Base-by-base conservation (phyloP, 176 grass and related monocot species). In the Pontederia paniculata region DNA sequence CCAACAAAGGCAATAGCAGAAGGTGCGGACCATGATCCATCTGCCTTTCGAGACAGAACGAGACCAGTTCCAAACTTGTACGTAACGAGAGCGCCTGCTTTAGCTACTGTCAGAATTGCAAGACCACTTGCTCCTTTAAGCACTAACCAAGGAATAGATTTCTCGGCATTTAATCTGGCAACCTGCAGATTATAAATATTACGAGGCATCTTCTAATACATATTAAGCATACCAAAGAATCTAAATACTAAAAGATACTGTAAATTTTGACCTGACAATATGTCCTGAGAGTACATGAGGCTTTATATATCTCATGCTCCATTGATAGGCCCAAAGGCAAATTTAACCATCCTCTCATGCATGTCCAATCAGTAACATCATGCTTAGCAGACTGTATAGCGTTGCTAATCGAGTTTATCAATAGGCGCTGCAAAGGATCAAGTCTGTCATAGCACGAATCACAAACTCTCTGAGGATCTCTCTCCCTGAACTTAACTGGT, bases 271-370 rank as follows among this genome's bases (percentile, higher is more conserved):
- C 90, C 82, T 86, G 79, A 11, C 65, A 74, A 54, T 89, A 96
- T 17, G 74, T 89, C 66, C 21, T 81, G 22, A 86, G n/a, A 7
- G 73, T 78, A 61, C 76, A 83, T 55, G 90, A 59, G 16, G 85
- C 85, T 69, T 96, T 89, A 66, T 96, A 96, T 54, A 95, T 89
- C 51, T 95, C 82, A 42, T 89, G 71, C 48, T 95, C 90, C 90
- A 89, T 86, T 50, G 74, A 81, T 70, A 89, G 77, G n/a, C 85
- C 82, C n/a, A 95, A 61, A 23, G 85, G 85, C 21, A 89, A 71
- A 83, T 95, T 95, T 52, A 89, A 75, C 85, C 85, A 95, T 2
- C 90, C 81, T 68, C 90, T 73, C 31, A 65, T 57, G 76, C 81
- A 83, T 19, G 85, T 86, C 90, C 89, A 89, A 71, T 95, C 89